Percentiles rank a stretch among this genome's conserved stretches.
Conservation (phyloP, 257 asterid genomes). For the Solanum clarkiae region DNA sequence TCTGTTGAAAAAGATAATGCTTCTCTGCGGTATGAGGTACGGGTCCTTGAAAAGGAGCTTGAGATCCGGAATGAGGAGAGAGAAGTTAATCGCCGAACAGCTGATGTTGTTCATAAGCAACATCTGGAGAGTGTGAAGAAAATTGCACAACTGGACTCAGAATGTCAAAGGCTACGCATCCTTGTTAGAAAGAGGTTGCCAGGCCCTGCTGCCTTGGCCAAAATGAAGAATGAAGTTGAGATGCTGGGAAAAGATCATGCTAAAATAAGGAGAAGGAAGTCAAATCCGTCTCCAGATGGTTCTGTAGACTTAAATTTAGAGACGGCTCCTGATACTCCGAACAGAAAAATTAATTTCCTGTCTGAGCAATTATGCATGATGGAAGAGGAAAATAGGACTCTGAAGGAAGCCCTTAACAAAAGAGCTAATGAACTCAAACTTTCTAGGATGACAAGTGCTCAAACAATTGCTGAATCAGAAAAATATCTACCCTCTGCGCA, state of each 20-base stretch:
- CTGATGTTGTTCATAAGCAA: constrained; percentile 48
- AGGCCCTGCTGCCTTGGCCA: constrained; percentile 58
- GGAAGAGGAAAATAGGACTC: constrained; percentile 57
- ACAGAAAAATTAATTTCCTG: constrained; percentile 22
- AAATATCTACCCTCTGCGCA: constrained; percentile 8
- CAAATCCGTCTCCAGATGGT: constrained; percentile 18
- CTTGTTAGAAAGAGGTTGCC: constrained; percentile 67
- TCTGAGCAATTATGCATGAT: constrained; percentile 36
- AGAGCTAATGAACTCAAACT: constrained; percentile 20
- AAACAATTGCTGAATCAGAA: constrained; percentile 13
- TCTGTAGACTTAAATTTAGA: constrained; percentile 27
- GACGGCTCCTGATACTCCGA: constrained; percentile 17
- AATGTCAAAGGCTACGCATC: constrained; percentile 65
- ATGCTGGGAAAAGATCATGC: constrained; percentile 34
- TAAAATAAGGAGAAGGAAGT: constrained; percentile 34
- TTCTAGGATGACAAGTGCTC: constrained; percentile 6
- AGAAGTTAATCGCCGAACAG: constrained; percentile 52
- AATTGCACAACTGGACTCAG: constrained; percentile 52
- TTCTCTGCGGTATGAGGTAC: constrained; percentile 56
- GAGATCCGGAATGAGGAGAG: constrained; percentile 82
- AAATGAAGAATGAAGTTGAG: constrained; percentile 64
- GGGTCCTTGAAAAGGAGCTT: constrained; percentile 69
- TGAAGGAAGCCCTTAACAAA: constrained; percentile 27
- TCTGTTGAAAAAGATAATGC: constrained; percentile 64
- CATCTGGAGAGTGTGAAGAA: constrained; percentile 49